Base-by-base conservation (phyloP, 1,139 yeast species). In the Pichia cactophila region DNA sequence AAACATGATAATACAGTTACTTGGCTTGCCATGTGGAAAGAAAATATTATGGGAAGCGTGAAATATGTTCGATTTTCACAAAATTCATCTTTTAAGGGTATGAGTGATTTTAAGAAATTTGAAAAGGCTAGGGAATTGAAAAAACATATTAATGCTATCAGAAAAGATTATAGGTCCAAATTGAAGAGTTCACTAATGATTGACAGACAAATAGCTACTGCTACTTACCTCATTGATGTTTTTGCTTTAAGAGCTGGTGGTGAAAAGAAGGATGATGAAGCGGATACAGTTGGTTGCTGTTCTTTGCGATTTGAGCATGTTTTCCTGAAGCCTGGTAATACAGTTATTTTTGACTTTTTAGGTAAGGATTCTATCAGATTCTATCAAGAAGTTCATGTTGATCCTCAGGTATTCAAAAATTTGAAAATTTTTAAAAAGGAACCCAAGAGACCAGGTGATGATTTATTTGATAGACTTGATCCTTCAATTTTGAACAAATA, bases 181-280 rank as follows among this genome's bases (percentile, higher is more conserved):
- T 70, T 92, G 54, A 86, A 83, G 61, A 84, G 86, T 57, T 80
- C 79, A 54, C 67, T 85, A 47, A 90, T 87, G 95, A 78, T 81
- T 51, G 87, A 86, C 50, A 77, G 98, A 54, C 97, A 92, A 69
- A 80, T 90, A 64, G 97, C 97, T 4, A 87, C 95, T 2, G 97
- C 97, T 2, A 87, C 92, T 47, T 92, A 90, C 65, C 75, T 92
- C 47, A 90, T 92, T 63, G 98, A 92, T 70, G 80, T 83, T n/a
- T 83, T 89, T 63, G 97, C 97, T 0, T 75, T 92, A 55, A 86
- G 97, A 84, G 97, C 97, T 0, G 97, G 97, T 64, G 97, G 97
- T 59, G 97, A 92, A 68, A 90, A 90, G 66, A 87, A 94, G 17
- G 97, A 90, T 10, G 97, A 92, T 61, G 97, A 90, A 64, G 97